phyloP scores from a whole-genome alignment of 2,329 filamentous ascomycete genomes.

The Neopestalotiopsis rosae region DNA sequence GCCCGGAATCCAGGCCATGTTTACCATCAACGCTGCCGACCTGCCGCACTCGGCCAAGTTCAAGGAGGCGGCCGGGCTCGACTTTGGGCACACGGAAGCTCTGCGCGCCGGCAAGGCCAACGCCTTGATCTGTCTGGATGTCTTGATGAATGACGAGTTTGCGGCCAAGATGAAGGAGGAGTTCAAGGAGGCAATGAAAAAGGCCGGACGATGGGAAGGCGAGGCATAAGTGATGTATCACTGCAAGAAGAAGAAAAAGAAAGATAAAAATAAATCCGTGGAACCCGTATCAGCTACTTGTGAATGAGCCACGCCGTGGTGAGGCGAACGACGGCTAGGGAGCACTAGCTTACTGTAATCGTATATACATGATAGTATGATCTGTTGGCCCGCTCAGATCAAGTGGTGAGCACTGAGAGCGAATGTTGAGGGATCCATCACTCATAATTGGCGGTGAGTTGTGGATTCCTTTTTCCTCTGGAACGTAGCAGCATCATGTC shows the following conservation, averaged over 20 bases:
- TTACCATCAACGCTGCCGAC: background rate
- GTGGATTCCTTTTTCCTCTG: background rate
- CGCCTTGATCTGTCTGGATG: slow-evolving; percentile 11
- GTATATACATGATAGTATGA: background rate
- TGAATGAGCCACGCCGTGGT: background rate
- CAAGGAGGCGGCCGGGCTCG: slow-evolving; percentile 1
- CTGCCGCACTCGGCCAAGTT: slow-evolving; percentile 13
- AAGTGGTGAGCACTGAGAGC: background rate
- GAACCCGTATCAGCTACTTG: background rate
- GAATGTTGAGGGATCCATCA: background rate
- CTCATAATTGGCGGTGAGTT: background rate
- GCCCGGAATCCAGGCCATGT: slow-evolving; percentile 15
- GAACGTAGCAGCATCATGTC: too few relatives aligned
- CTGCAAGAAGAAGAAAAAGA: background rate
- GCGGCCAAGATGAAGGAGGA: slow-evolving; percentile 6
- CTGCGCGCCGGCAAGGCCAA: slow-evolving; percentile 15
- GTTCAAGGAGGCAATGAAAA: slow-evolving; percentile 4
- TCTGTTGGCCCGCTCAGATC: background rate
- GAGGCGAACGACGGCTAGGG: background rate
- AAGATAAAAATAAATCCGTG: background rate
- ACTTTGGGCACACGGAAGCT: slow-evolving; percentile 10
- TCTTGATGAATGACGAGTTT: slow-evolving; percentile 14
- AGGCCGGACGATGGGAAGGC: slow-evolving; percentile 3
- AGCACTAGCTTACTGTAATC: background rate
- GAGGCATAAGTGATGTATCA: background rate